Percentiles rank a stretch among this genome's conserved stretches.
Conservation (phyloP, 2,329 filamentous ascomycete species). For the Pseudogymnoascus sp. region DNA sequence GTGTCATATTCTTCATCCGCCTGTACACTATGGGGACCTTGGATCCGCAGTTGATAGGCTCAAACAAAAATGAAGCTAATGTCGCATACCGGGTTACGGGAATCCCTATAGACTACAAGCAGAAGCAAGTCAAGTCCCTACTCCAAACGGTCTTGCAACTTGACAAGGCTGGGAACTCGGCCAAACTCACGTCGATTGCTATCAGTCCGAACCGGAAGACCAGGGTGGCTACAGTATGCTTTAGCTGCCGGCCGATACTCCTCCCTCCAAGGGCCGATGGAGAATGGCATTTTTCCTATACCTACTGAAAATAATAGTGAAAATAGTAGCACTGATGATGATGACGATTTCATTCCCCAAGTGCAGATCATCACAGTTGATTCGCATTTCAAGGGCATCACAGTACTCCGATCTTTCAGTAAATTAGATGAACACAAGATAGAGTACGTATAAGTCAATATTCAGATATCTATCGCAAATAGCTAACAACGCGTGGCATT, state of each 20-base stretch:
- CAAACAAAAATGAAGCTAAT: not conserved
- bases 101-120: constrained; percentile 2
- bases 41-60: not conserved
- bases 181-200: not conserved
- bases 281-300: not conserved
- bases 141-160: not conserved
- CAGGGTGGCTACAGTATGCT: not conserved
- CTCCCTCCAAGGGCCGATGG: not conserved
- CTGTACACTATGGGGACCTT: not conserved
- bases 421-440: not conserved
- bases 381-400: constrained; percentile 1
- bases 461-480: not conserved
- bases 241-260: not conserved
- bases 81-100: not conserved
- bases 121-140: not conserved
- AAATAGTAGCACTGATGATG: not conserved
- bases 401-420: not conserved
- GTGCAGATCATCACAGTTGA: not conserved
- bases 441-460: not conserved
- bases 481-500: not conserved
- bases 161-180: not conserved
- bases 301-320: not conserved
- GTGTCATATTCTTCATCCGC: not conserved
- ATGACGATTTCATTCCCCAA: not conserved
- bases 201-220: not conserved